Base-by-base conservation (phyloP, 1,139 yeast species). In the Candida labiduridarum region DNA sequence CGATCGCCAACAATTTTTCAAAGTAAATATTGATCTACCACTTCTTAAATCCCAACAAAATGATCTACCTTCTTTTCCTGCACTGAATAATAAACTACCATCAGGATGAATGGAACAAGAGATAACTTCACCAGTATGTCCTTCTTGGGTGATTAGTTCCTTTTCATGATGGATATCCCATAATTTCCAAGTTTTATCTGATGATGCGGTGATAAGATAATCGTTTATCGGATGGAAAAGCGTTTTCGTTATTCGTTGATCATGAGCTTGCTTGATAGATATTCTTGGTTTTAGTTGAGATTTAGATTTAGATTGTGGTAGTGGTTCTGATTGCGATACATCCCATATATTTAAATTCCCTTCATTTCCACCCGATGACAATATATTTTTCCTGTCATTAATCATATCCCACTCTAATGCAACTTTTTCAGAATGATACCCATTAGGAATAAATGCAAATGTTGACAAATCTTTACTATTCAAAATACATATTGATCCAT, bases 31-130 rank as follows among this genome's bases (percentile, higher is more conserved):
- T 0, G 84, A 74, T 52, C 83, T 75, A 1, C 98, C 99, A 0
- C 88, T 78, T 49, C 99, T 72, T 46, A 94, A 64, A 67, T 94
- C 99, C 98, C 98, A 94, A 5, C 91, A 64, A 44, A 87, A 72
- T 0, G 84, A 85, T 16, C 84, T 68, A 0, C 87, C 89, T 65
- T 94, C 98, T 9, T 84, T 70, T 0, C 97, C 97, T 2, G 87
- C 96, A 8, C 92, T 82, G 0, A 87, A 85, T 10, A 87, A 64
- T 5, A 94, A 65, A 3, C 94, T 75, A 1, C 98, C 98, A 61
- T 91, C 96, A 0, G 79, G 77, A 51, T 92, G 96, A 56, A 87
- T 79, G 1, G 80, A 68, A 2, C 89, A 69, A 1, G 85, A 65
- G 56, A 82, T 84, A 0, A 92, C 84, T 51, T 84, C 94, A 58